Evolutionary conservation across 495 filamentous ascomycete genomes (phyloP).

Genomic region (Penicillium waksmanii): DNA sequence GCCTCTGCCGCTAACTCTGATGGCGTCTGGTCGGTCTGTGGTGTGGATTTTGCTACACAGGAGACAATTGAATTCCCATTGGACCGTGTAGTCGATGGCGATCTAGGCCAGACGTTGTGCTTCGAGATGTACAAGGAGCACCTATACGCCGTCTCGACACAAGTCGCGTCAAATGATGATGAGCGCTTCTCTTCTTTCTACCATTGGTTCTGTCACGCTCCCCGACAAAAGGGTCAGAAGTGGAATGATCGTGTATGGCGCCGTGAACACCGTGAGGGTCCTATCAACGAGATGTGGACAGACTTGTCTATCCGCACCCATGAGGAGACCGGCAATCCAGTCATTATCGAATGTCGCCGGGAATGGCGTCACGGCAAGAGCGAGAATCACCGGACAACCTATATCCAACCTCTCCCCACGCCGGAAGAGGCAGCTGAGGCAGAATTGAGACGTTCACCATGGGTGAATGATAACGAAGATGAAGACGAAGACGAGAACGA

Average conservation of each 20-base stretch:
- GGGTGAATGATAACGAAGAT: slow-evolving; percentile 23
- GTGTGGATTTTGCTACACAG: slow-evolving; percentile 51
- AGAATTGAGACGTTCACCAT: neutral
- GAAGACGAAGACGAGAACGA: too few relatives aligned
- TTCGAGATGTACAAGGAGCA: slow-evolving; percentile 72
- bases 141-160: slow-evolving; percentile 75
- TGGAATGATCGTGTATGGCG: slow-evolving; percentile 58
- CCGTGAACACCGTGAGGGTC: slow-evolving; percentile 70
- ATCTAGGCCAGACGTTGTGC: slow-evolving; percentile 68
- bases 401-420: slow-evolving; percentile 61
- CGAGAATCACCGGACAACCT: slow-evolving; percentile 68
- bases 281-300: slow-evolving; percentile 78
- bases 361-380: slow-evolving; percentile 68
- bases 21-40: slow-evolving; percentile 60
- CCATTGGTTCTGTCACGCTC: slow-evolving; percentile 63
- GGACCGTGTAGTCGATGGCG: slow-evolving; percentile 32
- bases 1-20: slow-evolving; percentile 16
- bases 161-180: slow-evolving; percentile 63
- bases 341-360: slow-evolving; percentile 70
- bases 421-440: slow-evolving; percentile 28
- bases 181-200: slow-evolving; percentile 74
- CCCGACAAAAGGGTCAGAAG: slow-evolving; percentile 32
- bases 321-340: slow-evolving; percentile 60
- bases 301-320: slow-evolving; percentile 66
- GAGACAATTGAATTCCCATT: slow-evolving; percentile 13